Evolutionary conservation across 352 stramenopile species (phyloP), one percentile per base, ranked within the genome.

Genomic region (Elongisporangium senticosum): DNA sequence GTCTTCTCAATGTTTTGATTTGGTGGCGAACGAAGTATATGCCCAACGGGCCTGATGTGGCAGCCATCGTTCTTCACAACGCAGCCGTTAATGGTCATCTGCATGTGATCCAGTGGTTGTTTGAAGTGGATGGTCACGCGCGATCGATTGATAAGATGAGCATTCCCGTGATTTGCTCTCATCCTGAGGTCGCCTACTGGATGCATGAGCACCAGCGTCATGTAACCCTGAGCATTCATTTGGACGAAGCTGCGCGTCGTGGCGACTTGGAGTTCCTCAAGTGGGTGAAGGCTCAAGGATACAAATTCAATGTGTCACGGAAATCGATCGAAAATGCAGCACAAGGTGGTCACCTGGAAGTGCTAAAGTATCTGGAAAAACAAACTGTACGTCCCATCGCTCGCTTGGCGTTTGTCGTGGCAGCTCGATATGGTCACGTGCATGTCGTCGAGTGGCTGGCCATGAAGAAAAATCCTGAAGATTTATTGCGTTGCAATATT

Each of bases 291-390:
- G 2, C 5, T 26, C 23, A 26, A 2, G 23, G 23, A 26, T 26
- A 26, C 23, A 5, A 26, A 5, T 26, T 26, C 23, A 26, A 2
- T 26, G 23, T 26, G 5, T 26, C 2, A 2, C 5, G 2, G 5
- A 5, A 26, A 26, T 26, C 23, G 23, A 26, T 26, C 5, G 23
- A 26, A 26, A 26, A 5, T 5, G 23, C 57, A 0, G 62, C 62
- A 4, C 56, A 40, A 3, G 33, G 43, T 7, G 62, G 62, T 28
- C 64, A 67, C 40, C 43, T 75, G 47, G 40, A 66, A 2, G 49
- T 57, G 20, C 33, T 72, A 13, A 59, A 67, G 57, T 75, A 54
- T 61, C 68, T 75, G 28, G 51, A 71, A 26, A 43, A 22, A 4
- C 55, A 64, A 15, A 51, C 61, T 2, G 1, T 48, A 13, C 65